Base-by-base conservation (phyloP, 2,329 filamentous ascomycete species). In the Phyllosticta paracitricarpa region DNA sequence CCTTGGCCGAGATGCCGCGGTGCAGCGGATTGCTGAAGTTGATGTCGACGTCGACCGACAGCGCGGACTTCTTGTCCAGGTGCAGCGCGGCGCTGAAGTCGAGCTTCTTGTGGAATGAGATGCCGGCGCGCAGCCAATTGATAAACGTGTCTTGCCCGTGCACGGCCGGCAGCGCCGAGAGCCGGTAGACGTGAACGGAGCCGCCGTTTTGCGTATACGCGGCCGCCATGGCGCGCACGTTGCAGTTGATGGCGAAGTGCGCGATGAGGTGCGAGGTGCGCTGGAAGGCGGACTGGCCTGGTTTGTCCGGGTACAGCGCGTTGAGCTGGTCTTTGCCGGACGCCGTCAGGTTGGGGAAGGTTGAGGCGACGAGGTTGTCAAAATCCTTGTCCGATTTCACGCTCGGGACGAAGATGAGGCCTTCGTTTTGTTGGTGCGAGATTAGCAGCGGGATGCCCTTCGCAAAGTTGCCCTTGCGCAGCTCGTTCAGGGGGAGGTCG, bases 401-500 rank as follows among this genome's bases (percentile, higher is more conserved):
- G 0, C 48, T 14, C 1, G 59, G 24, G 1, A 77, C 76, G 7
- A 54, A 51, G 3, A 74, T 67, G 1, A 75, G 65, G 52, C 77
- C 77, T 67, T 81, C 78, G 57, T 77, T 65, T 3, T 73, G 65
- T 56, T 79, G 79, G 67, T 80, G 76, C 17, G 72, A 72, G 10
- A 71, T 69, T 69, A 76, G 70, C 3, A 75, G 64, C 1, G 65
- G 64, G 12, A 76, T 65, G 17, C 66, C 61, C 28, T 72, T 70
- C 61, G 74, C 69, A 63, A 74, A 76, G 9, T 40, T 28, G 28
- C 59, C 59, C 2, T 57, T 30, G 17, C 14, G 8, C 22, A 61
- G 48, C 3, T 52, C 26, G 2, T 30, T 19, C n/a, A 56, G 51
- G 10, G 59, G 40, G 4, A 56, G 54, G 5, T 26, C 19, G 7